Evolutionary conservation across 176 grass and related monocot species (phyloP), one percentile per base, ranked within the genome.

Genomic region (Poa annua): DNA sequence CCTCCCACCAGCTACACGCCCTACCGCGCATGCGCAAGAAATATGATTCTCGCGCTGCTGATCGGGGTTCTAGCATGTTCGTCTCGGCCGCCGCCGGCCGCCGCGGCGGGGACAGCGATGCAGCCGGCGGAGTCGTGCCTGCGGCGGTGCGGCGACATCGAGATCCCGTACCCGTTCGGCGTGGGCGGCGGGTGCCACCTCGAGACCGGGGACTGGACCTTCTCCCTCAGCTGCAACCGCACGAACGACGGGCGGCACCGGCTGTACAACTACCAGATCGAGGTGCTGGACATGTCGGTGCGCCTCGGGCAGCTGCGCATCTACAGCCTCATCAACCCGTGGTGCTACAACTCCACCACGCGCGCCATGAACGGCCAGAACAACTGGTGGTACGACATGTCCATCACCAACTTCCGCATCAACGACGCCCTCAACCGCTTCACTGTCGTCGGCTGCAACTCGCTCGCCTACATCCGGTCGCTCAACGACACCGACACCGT

Each of bases 161-260:
- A 87, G 5, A 90, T 97, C 80, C 89, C 89, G 4, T 97, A 94
- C 83, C 94, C 94, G 22, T 97, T 97, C 75, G 92, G 92, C 65
- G 83, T 94, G 69, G 92, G 90, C 34, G 4, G 66, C 12, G 75
- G 78, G 7, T 97, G 92, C 81, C 88, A 74, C 80, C 79, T 85
- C 13, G 83, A 83, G 17, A 93, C 88, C 4, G 88, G 88, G 1
- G 84, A 86, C 80, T 86, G 84, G 88, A 90, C 88, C 19, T 94
- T 94, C 79, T 11, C 34, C 48, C 86, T 82, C 7, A 88, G 19
- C 76, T 80, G 85, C 78, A 88, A 87, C 34, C 92, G 66, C 50
- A 42, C 39, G n/a, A 5, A 0, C 13, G 80, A 73, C 53, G 85
- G 71, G 0, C 61, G 63, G 0, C 9, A 71, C 25, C 76, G 47